These are phyloP conservation scores for Ogataea dorogensis DNA, from an alignment of 805 yeast species.

Conservation along the genomic window DNA sequence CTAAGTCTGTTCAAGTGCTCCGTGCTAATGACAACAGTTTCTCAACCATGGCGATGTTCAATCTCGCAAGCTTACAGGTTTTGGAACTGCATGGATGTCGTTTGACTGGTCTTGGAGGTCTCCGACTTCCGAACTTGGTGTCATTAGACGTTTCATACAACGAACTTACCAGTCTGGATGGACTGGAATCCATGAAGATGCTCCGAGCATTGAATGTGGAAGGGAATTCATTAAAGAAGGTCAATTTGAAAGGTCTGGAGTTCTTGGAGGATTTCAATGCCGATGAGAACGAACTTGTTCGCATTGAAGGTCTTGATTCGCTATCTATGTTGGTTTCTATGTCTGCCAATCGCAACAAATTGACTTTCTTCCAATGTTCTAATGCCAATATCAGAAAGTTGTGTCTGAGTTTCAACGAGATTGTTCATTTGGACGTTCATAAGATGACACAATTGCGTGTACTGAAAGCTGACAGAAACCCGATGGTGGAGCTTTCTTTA, in stretches of 20 bases:
- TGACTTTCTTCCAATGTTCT: conserved; percentile 28
- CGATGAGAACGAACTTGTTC: conserved; percentile 40
- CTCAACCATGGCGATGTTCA: conserved; percentile 42
- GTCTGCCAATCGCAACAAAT: conserved; percentile 42
- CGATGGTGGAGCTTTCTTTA: conserved; percentile 31
- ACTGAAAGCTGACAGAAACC: conserved; percentile 44
- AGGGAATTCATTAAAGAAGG: conserved; percentile 40
- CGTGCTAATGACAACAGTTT: conserved; percentile 40
- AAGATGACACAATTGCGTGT: conserved; percentile 40
- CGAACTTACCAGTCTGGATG: conserved; percentile 35
- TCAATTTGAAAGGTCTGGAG: conserved; percentile 39
- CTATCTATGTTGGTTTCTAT: conserved; percentile 38
- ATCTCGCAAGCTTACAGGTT: conserved; percentile 40
- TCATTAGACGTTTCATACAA: conserved; percentile 40
- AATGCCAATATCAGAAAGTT: conserved; percentile 37
- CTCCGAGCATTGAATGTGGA: conserved; percentile 42
- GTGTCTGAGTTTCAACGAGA: conserved; percentile 37
- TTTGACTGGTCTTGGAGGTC: conserved; percentile 36
- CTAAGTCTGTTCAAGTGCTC: conserved; percentile 38
- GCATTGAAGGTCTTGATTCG: conserved; percentile 36
- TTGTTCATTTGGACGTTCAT: conserved; percentile 34
- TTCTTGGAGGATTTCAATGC: conserved; percentile 44
- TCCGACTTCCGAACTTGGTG: conserved; percentile 44
- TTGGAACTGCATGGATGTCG: conserved; percentile 41
- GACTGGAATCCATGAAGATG: conserved; percentile 39